Evolutionary conservation across 2,329 filamentous ascomycete species (phyloP), one percentile per base, ranked within the genome.

Genomic region (Penicillium sp.): DNA sequence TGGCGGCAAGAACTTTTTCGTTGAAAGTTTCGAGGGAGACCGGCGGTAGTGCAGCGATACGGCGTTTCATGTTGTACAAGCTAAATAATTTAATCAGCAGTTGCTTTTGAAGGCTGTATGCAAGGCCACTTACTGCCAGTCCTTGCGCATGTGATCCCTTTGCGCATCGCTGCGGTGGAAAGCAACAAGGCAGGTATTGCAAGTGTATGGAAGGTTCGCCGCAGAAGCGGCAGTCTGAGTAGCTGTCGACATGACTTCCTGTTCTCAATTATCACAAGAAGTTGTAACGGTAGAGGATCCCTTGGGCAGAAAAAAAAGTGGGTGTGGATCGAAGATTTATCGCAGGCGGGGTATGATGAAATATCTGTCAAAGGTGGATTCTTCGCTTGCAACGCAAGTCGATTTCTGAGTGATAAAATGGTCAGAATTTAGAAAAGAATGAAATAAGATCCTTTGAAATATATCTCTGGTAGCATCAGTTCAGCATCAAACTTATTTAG

Each of bases 171-270:
- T 91, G 69, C 90, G 91, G 61, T 93, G 87, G 76, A 97, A 99
- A 47, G 93, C 94, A 64, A 99, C 92, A 72, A 96, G 90, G 70
- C 94, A 99, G 53, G 92, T 94, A 75, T 97, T 99, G 85, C 94
- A 99, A 51, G 93, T 97, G 76, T 93, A 99, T 1, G 94, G 93
- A 70, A 96, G 90, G 24, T 86, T 81, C 29, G 82, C 70, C 18
- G 57, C 54, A 31, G 47, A 70, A 26, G 28, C 61, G 49, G 68
- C 70, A 26, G 66, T 64, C 56, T 71, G 52, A 16, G 49, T 52
- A 31, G 49, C 58, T 26, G 57, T 70, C 61, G 62, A 59, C 59
- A 67, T 67, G 29, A 28, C 45, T 39, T 41, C 47, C 41, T 38
- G 38, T 46, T 23, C 39, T 45, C 23, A 31, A 29, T 41, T 47